phyloP scores from a whole-genome alignment of 2,329 filamentous ascomycete genomes.

The Trichoderma sp. region DNA sequence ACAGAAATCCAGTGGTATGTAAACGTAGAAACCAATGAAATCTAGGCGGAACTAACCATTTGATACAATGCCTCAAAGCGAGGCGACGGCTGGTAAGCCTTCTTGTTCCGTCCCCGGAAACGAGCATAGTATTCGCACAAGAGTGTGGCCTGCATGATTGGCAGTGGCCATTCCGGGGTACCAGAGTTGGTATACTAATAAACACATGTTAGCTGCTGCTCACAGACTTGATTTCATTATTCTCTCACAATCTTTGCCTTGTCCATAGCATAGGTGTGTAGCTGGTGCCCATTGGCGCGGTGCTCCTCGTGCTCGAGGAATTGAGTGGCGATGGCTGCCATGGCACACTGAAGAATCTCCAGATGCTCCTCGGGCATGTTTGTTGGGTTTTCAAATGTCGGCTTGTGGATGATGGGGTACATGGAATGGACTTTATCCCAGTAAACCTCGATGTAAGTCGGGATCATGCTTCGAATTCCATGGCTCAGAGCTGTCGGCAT shows the following conservation, averaged over 20 bases:
- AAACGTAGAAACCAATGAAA: conserved; percentile 16
- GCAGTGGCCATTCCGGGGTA: conserved; percentile 44
- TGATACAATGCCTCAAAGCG: conserved; percentile 51
- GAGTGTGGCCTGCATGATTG: conserved; percentile 53
- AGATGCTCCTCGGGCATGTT: conserved; percentile 34
- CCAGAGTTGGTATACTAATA: conserved; percentile 18
- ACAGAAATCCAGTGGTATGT: neutral
- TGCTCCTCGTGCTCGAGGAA: conserved; percentile 48
- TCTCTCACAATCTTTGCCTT: conserved; percentile 50
- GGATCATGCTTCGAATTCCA: conserved; percentile 44
- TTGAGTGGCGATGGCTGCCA: conserved; percentile 58
- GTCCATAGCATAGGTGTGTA: conserved; percentile 52
- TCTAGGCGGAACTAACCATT: conserved; percentile 46
- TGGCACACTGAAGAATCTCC: conserved; percentile 50
- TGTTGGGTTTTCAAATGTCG: conserved; percentile 41
- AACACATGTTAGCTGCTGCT: neutral
- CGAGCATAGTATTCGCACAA: conserved; percentile 56
- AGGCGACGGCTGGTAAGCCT: conserved; percentile 46
- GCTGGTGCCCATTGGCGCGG: conserved; percentile 47
- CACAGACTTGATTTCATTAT: neutral
- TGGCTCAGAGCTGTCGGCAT: conserved; percentile 38
- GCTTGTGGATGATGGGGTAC: conserved; percentile 52
- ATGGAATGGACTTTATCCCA: conserved; percentile 51
- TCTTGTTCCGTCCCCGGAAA: conserved; percentile 52
- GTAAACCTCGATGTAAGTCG: conserved; percentile 52